A percentile compares a stretch with the other conserved stretches of the same genome.
Evolutionary conservation across 2,329 filamentous ascomycete species (phyloP).

Genomic region (Aspergillus clavatus): DNA sequence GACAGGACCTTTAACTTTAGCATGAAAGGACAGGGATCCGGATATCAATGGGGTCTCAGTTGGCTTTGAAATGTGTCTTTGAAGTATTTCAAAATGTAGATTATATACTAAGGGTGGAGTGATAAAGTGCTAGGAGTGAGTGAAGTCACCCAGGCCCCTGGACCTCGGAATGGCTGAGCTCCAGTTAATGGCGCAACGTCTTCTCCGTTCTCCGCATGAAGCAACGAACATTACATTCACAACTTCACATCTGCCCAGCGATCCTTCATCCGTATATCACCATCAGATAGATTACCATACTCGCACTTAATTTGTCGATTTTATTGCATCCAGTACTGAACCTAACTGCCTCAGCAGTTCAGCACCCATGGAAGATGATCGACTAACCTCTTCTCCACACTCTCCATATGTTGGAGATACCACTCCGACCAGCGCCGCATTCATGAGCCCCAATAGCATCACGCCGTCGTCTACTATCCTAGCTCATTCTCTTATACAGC

Average conservation of each 20-base stretch:
- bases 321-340: not conserved
- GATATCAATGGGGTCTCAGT: not conserved
- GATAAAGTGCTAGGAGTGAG: too few species aligned
- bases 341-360: not conserved
- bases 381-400: not conserved
- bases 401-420: not conserved
- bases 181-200: too few species aligned
- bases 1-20: not conserved
- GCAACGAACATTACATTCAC: too few species aligned
- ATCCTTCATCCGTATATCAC: too few species aligned
- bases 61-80: not conserved
- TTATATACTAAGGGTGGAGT: too few species aligned
- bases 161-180: too few species aligned
- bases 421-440: not conserved
- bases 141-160: too few species aligned
- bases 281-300: not conserved
- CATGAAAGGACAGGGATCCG: not conserved
- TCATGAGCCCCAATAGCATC: not conserved
- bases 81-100: too few species aligned
- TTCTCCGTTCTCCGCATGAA: too few species aligned
- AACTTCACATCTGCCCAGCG: too few species aligned
- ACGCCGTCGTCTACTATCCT: not conserved
- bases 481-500: conserved; percentile 60
- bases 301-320: not conserved
- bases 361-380: not conserved